Percentiles rank a stretch among this genome's conserved stretches.
Evolutionary conservation across 139 green algal genomes (phyloP).

Genomic region (Parachlorella kessleri): DNA sequence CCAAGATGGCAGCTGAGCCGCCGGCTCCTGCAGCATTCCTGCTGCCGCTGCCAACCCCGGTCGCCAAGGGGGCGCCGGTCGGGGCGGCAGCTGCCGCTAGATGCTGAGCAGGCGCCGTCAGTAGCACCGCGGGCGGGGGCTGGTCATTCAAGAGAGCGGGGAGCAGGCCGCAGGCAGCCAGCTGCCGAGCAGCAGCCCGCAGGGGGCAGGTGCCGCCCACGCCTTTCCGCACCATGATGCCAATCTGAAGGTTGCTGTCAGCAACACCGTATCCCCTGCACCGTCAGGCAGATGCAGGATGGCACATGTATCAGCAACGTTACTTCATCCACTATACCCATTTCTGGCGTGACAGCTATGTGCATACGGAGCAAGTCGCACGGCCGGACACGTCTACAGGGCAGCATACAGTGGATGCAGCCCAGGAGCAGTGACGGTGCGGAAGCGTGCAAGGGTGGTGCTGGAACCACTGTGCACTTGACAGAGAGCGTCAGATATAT

Average conservation of each 20-base stretch:
- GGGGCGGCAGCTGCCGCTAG: not conserved
- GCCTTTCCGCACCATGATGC: constrained; percentile 54
- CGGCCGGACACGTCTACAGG: no score
- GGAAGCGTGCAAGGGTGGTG: no score
- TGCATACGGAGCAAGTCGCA: no score
- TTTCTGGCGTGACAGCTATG: no score
- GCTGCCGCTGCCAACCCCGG: no score
- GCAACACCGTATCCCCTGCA: not conserved
- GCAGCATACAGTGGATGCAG: no score
- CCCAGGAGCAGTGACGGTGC: no score
- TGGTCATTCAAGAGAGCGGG: constrained; percentile 19
- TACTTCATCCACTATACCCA: no score
- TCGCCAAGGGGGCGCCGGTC: not conserved
- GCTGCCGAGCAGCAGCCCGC: constrained; percentile 39
- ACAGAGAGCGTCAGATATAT: no score
- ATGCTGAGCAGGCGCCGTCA: not conserved
- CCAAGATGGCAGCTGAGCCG: constrained; percentile 10
- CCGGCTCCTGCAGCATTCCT: not conserved
- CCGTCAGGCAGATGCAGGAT: no score
- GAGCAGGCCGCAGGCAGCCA: constrained; percentile 34
- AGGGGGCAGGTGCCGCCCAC: constrained; percentile 68
- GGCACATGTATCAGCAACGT: no score
- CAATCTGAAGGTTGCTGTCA: constrained; percentile 47
- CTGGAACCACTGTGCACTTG: no score
- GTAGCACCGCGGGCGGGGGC: not conserved